A percentile compares a stretch with the other conserved stretches of the same genome.
Conservation (phyloP, 768 basidiomycete species). For the Galerina marginata region DNA sequence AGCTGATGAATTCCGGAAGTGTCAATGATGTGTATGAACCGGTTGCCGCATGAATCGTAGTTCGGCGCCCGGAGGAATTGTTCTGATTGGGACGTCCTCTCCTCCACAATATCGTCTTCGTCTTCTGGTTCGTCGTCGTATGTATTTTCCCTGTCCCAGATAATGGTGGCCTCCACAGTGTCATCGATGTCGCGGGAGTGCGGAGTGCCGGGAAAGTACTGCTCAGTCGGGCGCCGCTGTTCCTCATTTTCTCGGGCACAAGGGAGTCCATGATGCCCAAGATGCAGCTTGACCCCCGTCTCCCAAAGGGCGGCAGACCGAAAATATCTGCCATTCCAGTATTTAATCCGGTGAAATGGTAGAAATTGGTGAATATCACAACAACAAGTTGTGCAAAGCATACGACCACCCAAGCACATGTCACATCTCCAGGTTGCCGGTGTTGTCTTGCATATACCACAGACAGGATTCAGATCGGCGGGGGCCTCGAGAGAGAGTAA, state of each 20-base stretch:
- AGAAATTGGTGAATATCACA: not conserved
- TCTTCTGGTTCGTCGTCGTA: not conserved
- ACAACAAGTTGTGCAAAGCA: constrained; percentile 9
- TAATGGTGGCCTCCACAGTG: not conserved
- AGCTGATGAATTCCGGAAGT: constrained; percentile 22
- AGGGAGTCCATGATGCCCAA: constrained; percentile 24
- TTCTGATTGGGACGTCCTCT: not conserved
- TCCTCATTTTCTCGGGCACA: not conserved
- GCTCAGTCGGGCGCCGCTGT: too few relatives aligned
- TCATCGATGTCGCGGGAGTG: not conserved
- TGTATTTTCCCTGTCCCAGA: not conserved
- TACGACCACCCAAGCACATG: not conserved
- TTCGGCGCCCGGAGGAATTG: too few relatives aligned
- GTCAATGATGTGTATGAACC: constrained; percentile 13
- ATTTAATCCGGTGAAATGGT: constrained; percentile 24
- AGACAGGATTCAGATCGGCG: not conserved
- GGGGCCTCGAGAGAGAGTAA: not conserved
- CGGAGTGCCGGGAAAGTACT: constrained; percentile 4
- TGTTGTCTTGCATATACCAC: not conserved
- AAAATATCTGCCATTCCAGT: constrained; percentile 26
- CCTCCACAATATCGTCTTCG: not conserved
- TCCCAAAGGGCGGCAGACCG: constrained; percentile 18
- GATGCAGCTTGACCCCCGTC: constrained; percentile 22
- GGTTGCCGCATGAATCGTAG: not conserved
- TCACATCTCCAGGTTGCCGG: not conserved